A percentile compares a stretch with the other conserved stretches of the same genome.
These are phyloP conservation scores for Mycena sp. DNA, from an alignment of 1,284 basidiomycete species.

Conservation along the genomic window DNA sequence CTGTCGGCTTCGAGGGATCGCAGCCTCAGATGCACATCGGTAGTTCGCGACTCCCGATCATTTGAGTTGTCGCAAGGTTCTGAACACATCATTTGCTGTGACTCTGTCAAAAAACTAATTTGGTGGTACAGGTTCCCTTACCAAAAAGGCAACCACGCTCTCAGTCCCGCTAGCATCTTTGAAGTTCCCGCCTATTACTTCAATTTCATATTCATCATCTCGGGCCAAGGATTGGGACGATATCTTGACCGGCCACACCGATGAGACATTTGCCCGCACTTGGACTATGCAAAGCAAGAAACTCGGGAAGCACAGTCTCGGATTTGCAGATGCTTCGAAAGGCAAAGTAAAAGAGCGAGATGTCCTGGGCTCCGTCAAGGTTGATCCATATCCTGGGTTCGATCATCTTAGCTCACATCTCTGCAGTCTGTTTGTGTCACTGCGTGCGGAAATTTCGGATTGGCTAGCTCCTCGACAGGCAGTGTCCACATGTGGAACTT, in stretches of 20 bases:
- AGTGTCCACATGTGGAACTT: constrained; percentile 92
- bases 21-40: constrained; percentile 88
- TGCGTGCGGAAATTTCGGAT: constrained; percentile 95
- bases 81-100: not conserved
- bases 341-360: constrained; percentile 56
- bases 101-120: not conserved
- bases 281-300: constrained; percentile 90
- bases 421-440: constrained; percentile 68
- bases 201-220: constrained; percentile 82
- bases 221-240: constrained; percentile 98
- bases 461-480: constrained; percentile 85
- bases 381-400: constrained; percentile 37
- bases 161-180: constrained; percentile 84
- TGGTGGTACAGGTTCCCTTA: constrained; percentile 72
- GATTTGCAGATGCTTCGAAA: constrained; percentile 56
- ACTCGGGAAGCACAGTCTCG: constrained; percentile 78
- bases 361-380: constrained; percentile 70
- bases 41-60: constrained; percentile 93
- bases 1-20: constrained; percentile 90
- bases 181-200: constrained; percentile 83
- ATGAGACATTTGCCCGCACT: constrained; percentile 82
- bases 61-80: constrained; percentile 95
- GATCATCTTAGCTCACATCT: not conserved
- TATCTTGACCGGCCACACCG: constrained; percentile 88
- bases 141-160: constrained; percentile 84